Base-by-base conservation (phyloP, 2,329 filamentous ascomycete genomes). In the Aspergillus sp. region DNA sequence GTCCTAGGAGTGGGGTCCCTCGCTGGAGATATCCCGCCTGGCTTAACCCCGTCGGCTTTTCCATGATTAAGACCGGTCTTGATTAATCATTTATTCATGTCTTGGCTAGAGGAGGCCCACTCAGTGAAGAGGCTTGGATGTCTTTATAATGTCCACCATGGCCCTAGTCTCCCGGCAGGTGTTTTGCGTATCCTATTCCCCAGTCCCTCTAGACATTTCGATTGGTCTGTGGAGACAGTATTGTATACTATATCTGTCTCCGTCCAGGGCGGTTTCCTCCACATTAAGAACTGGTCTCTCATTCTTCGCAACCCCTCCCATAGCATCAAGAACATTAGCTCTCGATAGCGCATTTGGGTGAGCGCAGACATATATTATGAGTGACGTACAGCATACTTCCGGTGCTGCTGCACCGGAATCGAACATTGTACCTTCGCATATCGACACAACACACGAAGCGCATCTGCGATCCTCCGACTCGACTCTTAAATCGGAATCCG, bases 401-500 rank as follows among this genome's bases (percentile, higher is more conserved):
- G 53, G 30, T 45, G 30, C 51, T 36, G 15, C 55, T 4, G 51
- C 61, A 43, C 48, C 52, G 41, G 48, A 58, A 39, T 39, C 55
- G 15, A 61, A 56, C 19, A 28, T 49, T 15, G 48, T 48, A 15
- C 58, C 55, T 19, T 57, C 58, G 48, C 58, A 41, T 23, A 13
- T 62, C 15, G 58, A 55, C 23, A 57, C 48, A 15, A 60, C 52
- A 4, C 57, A 55, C 15, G 59, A 51, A 23, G 32, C 36, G 30
- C 53, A 41, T 3, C 21, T 61, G 45, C 56, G 57, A 19, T 65
- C 65, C 5, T 63, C 65, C 6, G 58, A 61, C 19, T 53, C 57
- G 32, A 67, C 63, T 13, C 52, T 63, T 13, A 53, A 43, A 5
- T 59, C 63, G 50, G 58, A 60, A 36, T 60, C 62, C 9, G 51